Percentiles rank a stretch among this genome's conserved stretches.
Evolutionary conservation across 345 rosid genomes (phyloP).

Genomic region (Schrenkiella parvula): DNA sequence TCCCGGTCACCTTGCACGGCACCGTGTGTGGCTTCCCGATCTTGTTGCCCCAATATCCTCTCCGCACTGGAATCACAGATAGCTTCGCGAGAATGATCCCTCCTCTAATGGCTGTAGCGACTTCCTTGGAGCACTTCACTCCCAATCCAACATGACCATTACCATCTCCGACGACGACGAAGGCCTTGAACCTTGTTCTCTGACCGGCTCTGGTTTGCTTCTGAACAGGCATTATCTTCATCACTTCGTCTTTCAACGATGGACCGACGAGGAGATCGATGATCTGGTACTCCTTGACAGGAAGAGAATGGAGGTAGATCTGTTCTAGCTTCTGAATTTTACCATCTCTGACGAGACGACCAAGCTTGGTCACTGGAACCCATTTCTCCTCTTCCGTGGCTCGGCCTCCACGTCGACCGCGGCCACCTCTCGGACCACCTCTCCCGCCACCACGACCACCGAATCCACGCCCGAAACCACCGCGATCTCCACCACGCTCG

Average conservation of each 20-base stretch:
- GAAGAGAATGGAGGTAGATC: constrained; percentile 74
- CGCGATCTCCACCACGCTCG: constrained; percentile 47
- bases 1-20: constrained; percentile 75
- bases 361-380: constrained; percentile 81
- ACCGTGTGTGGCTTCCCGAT: constrained; percentile 73
- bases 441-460: constrained; percentile 38
- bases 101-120: constrained; percentile 71
- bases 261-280: constrained; percentile 62
- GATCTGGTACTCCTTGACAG: constrained; percentile 80
- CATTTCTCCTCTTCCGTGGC: constrained; percentile 70
- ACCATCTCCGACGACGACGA: constrained; percentile 59
- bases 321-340: constrained; percentile 56
- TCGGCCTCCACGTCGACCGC: constrained; percentile 47
- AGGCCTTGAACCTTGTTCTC: constrained; percentile 72
- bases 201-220: constrained; percentile 79
- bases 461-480: constrained; percentile 58
- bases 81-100: constrained; percentile 62
- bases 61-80: constrained; percentile 62
- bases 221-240: constrained; percentile 88
- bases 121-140: constrained; percentile 71
- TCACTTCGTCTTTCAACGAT: constrained; percentile 73
- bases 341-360: constrained; percentile 59
- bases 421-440: constrained; percentile 41
- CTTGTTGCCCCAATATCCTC: constrained; percentile 85
- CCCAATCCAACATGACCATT: constrained; percentile 75